These are phyloP conservation scores for Tremellales sp. DNA, from an alignment of 1,284 basidiomycete genomes.

Conservation along the genomic window DNA sequence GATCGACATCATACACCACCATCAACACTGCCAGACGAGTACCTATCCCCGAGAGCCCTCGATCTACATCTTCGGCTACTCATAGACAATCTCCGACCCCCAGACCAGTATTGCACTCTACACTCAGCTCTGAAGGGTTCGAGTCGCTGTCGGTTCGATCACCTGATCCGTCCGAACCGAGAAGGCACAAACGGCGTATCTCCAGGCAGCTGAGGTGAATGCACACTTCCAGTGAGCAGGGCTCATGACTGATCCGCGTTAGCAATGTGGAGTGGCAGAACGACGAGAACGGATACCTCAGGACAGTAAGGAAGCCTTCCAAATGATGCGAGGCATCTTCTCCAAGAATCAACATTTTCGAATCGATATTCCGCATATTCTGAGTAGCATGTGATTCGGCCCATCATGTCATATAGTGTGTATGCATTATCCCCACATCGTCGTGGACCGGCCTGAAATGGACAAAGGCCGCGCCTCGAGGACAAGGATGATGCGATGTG, in stretches of 20 bases:
- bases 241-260: not conserved
- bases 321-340: too few relatives aligned
- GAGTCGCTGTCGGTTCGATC: too few relatives aligned
- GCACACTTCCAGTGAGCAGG: not conserved
- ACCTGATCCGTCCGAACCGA: conserved; percentile 4
- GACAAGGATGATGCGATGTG: too few relatives aligned
- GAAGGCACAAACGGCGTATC: conserved; percentile 33
- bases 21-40: not conserved
- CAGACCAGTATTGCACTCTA: not conserved
- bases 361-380: too few relatives aligned
- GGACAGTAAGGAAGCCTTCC: conserved; percentile 16
- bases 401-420: too few relatives aligned
- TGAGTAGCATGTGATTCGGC: too few relatives aligned
- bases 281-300: conserved; percentile 35
- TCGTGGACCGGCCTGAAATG: too few relatives aligned
- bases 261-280: conserved; percentile 42
- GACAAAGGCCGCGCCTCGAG: too few relatives aligned
- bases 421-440: too few relatives aligned
- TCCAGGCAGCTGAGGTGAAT: conserved; percentile 38
- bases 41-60: not conserved
- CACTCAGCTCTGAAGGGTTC: not conserved
- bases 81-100: not conserved
- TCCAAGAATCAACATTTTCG: too few relatives aligned
- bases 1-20: not conserved
- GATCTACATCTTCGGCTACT: not conserved